These are phyloP conservation scores for Prunus yedoensis DNA, from an alignment of 331 rosid species.

Conservation along the genomic window DNA sequence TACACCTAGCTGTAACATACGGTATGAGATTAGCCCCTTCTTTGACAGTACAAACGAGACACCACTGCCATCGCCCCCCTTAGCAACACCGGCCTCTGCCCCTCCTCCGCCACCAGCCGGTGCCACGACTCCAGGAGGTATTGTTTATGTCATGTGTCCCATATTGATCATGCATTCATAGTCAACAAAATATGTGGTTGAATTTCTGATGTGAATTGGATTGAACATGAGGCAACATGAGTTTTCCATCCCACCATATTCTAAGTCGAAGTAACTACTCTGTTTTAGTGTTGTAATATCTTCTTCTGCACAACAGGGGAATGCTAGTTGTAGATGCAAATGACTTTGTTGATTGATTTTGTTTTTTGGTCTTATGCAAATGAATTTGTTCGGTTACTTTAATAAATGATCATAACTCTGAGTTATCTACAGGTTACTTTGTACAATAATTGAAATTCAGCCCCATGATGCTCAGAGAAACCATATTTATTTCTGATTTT, in stretches of 20 bases:
- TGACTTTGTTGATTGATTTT: background rate
- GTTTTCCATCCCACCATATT: background rate
- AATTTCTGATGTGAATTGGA: background rate
- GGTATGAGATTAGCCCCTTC: background rate
- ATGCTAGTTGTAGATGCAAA: background rate
- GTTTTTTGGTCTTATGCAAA: background rate
- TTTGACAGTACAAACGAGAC: background rate
- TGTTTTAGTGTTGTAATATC: no score
- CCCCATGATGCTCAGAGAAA: background rate
- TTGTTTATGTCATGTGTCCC: background rate
- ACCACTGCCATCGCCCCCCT: background rate
- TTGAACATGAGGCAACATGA: background rate
- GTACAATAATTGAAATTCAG: background rate
- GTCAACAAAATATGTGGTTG: background rate
- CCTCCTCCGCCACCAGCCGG: background rate
- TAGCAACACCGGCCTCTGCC: background rate
- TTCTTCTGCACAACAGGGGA: background rate
- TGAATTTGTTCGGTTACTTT: background rate
- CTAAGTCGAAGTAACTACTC: background rate
- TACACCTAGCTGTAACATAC: slow-evolving; percentile 5
- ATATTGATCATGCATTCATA: background rate
- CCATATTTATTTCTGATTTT: background rate
- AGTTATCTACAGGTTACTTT: background rate
- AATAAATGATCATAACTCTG: background rate
- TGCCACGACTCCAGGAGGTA: background rate